These are phyloP conservation scores for Narthecium ossifragum DNA, from an alignment of 106 monocot species.

Conservation along the genomic window DNA sequence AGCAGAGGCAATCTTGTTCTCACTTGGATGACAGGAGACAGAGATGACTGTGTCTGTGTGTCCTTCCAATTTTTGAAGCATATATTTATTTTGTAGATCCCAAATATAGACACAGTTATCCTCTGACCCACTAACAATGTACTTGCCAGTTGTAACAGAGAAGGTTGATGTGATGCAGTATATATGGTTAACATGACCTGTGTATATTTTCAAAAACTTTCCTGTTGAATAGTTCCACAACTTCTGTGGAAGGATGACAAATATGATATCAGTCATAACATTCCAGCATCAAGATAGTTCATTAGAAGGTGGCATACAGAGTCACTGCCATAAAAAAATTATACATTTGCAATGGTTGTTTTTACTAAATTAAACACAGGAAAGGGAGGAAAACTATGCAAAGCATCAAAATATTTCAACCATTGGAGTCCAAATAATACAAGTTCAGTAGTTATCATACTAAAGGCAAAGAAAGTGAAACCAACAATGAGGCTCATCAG, in stretches of 20 bases:
- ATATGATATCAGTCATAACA: no score
- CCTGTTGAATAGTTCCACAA: constrained; percentile 70
- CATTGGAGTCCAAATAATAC: no score
- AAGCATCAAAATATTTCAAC: no score
- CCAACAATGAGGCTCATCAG: no score
- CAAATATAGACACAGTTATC: constrained; percentile 81
- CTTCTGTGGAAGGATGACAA: constrained; percentile 54
- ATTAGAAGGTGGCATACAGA: no score
- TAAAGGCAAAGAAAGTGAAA: no score
- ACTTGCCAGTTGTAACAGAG: constrained; percentile 86
- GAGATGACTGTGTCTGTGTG: constrained; percentile 83
- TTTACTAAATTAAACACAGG: no score
- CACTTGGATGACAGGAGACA: constrained; percentile 77
- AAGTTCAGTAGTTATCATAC: no score
- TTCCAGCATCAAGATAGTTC: no score
- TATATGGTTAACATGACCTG: constrained; percentile 68
- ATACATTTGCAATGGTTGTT: no score
- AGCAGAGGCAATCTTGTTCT: constrained; percentile 84
- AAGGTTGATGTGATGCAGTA: constrained; percentile 85
- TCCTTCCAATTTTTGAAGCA: constrained; percentile 87
- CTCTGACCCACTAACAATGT: constrained; percentile 92
- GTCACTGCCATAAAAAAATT: no score
- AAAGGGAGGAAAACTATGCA: no score
- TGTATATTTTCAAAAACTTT: constrained; percentile 75
- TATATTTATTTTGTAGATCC: constrained; percentile 89